phyloP scores from a whole-genome alignment of 2,329 filamentous ascomycete genomes.

The Keithomyces neogunnii region DNA sequence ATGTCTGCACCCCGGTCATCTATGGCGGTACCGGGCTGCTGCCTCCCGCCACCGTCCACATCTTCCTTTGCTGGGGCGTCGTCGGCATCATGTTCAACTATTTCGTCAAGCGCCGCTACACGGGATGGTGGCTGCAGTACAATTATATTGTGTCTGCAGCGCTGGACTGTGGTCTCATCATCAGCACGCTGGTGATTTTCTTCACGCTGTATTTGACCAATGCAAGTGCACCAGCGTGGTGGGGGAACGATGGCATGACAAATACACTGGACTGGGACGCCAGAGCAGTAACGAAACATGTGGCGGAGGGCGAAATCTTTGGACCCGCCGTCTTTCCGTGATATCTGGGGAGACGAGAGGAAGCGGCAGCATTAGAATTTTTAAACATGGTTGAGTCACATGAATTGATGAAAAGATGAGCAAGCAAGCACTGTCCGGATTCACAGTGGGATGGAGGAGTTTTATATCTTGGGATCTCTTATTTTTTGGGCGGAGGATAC shows the following conservation, averaged over 20 bases:
- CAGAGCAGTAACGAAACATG: conserved; percentile 32
- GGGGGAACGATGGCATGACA: conserved; percentile 44
- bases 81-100: conserved; percentile 63
- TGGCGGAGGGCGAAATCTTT: conserved; percentile 38
- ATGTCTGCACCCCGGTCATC: conserved; percentile 59
- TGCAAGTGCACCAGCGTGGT: conserved; percentile 50
- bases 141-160: conserved; percentile 69
- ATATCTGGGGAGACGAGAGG: not conserved
- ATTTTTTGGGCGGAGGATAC: not conserved
- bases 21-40: conserved; percentile 56
- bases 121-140: conserved; percentile 70
- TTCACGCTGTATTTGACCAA: conserved; percentile 56
- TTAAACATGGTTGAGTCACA: conserved; percentile 2
- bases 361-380: conserved; percentile 1
- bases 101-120: conserved; percentile 54
- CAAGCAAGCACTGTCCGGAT: not conserved
- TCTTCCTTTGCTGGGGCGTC: conserved; percentile 62
- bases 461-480: not conserved
- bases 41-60: conserved; percentile 62
- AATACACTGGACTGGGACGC: conserved; percentile 37
- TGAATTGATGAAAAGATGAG: conserved; percentile 1
- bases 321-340: conserved; percentile 30
- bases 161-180: conserved; percentile 58
- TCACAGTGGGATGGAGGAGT: not conserved
- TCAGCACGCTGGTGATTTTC: conserved; percentile 62